These are phyloP conservation scores for Pyrenophora tritici-repentis DNA, from an alignment of 2,329 filamentous ascomycete genomes.

Conservation along the genomic window DNA sequence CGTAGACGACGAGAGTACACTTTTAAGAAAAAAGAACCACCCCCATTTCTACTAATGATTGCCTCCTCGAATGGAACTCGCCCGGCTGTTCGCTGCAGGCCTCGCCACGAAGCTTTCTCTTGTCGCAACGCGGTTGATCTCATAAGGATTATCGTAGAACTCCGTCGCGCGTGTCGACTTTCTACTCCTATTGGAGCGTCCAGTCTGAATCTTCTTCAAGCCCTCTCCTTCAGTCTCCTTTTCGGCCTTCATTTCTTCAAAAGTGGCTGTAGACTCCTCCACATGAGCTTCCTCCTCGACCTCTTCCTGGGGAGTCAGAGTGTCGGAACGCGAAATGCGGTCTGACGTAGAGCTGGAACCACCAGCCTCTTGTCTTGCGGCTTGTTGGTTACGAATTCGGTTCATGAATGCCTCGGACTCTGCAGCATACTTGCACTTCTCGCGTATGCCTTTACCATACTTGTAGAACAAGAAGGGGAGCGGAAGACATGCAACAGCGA, in stretches of 20 bases:
- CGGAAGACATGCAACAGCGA: constrained; percentile 72
- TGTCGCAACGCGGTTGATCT: constrained; percentile 56
- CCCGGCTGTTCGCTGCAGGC: constrained; percentile 26
- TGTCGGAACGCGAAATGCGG: constrained; percentile 34
- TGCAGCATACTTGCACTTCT: constrained; percentile 71
- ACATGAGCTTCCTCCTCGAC: constrained; percentile 38
- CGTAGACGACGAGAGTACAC: constrained; percentile 2
- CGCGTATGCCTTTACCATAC: constrained; percentile 67
- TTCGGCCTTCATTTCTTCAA: constrained; percentile 48
- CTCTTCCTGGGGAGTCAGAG: constrained; percentile 27
- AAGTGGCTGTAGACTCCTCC: constrained; percentile 35
- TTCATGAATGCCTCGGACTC: constrained; percentile 67
- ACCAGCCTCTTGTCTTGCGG: constrained; percentile 21
- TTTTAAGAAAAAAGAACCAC: no score
- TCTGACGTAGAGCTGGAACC: constrained; percentile 12
- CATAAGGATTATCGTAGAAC: constrained; percentile 54
- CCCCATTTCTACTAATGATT: no score
- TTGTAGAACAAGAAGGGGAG: constrained; percentile 78
- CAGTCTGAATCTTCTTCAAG: constrained; percentile 38
- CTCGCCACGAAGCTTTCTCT: constrained; percentile 50
- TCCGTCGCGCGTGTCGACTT: constrained; percentile 33
- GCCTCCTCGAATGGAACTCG: constrained; percentile 12
- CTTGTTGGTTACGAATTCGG: constrained; percentile 48
- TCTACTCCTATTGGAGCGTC: constrained; percentile 32
- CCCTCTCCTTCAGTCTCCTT: constrained; percentile 35